phyloP scores from a whole-genome alignment of 2,329 filamentous ascomycete genomes.

The Helminthosporium solani region DNA sequence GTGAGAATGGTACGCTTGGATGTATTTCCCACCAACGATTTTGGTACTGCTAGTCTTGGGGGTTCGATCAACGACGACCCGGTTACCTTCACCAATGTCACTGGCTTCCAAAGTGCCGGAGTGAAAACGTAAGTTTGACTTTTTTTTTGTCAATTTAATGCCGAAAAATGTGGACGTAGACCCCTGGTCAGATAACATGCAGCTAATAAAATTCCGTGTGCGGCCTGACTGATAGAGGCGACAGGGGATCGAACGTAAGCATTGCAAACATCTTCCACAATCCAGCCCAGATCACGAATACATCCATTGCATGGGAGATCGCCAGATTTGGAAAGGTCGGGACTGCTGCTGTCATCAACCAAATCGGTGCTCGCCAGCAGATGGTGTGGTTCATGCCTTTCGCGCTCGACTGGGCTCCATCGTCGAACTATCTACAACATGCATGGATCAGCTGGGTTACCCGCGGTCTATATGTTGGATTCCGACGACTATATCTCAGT shows the following conservation, averaged over 20 bases:
- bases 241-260: conserved; percentile 30
- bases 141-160: neutral
- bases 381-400: conserved; percentile 63
- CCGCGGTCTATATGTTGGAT: conserved; percentile 59
- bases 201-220: conserved; percentile 9
- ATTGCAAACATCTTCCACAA: conserved; percentile 56
- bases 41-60: conserved; percentile 45
- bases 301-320: conserved; percentile 55
- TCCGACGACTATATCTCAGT: conserved; percentile 56
- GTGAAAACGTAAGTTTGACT: conserved; percentile 46
- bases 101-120: conserved; percentile 56
- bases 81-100: conserved; percentile 56
- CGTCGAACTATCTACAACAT: conserved; percentile 61
- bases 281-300: conserved; percentile 57
- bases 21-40: conserved; percentile 55
- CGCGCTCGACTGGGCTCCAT: conserved; percentile 53
- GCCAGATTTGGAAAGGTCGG: conserved; percentile 54
- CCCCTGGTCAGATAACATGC: conserved; percentile 4
- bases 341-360: conserved; percentile 62
- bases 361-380: conserved; percentile 58
- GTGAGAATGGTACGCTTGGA: conserved; percentile 63
- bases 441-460: conserved; percentile 64
- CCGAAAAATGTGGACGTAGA: neutral
- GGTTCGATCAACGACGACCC: conserved; percentile 36
- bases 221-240: conserved; percentile 13